Conservation (phyloP, 805 yeast species). For the Ogataea allantospora region DNA sequence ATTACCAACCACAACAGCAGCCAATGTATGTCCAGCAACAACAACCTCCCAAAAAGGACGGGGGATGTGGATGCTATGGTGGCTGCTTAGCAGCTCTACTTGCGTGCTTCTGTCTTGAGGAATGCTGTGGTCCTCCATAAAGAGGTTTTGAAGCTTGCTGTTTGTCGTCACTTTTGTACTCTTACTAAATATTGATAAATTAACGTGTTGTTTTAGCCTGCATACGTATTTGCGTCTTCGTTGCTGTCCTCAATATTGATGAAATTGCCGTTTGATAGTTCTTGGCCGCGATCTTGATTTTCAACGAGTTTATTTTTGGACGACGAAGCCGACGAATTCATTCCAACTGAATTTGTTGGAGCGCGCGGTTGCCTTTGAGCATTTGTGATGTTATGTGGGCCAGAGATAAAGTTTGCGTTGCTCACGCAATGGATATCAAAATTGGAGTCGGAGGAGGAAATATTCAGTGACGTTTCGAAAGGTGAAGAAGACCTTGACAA, state of each 20-base stretch:
- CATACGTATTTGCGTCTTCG: conserved; percentile 26
- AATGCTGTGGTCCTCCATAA: conserved; percentile 12
- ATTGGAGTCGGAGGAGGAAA: conserved; percentile 25
- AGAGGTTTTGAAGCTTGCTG: not conserved
- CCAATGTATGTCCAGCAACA: conserved; percentile 27
- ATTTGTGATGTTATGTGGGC: conserved; percentile 2
- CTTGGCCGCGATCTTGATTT: conserved; percentile 32
- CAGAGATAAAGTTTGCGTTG: conserved; percentile 16
- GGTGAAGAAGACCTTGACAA: conserved; percentile 25
- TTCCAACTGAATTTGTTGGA: conserved; percentile 4
- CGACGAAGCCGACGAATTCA: conserved; percentile 11
- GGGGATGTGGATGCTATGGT: conserved; percentile 23
- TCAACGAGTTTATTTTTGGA: conserved; percentile 21
- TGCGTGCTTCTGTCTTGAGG: conserved; percentile 24
- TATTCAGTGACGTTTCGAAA: conserved; percentile 18
- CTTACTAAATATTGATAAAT: not conserved
- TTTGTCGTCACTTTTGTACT: not conserved
- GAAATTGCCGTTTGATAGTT: conserved; percentile 58
- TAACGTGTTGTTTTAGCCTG: not conserved
- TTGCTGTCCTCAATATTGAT: conserved; percentile 46
- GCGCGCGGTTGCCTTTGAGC: conserved; percentile 12
- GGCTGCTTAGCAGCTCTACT: conserved; percentile 21
- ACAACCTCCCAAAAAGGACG: conserved; percentile 14
- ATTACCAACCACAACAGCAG: conserved; percentile 25
- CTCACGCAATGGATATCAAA: conserved; percentile 24